Conservation (phyloP, 306 rosid species). For the Castanea crenata region DNA sequence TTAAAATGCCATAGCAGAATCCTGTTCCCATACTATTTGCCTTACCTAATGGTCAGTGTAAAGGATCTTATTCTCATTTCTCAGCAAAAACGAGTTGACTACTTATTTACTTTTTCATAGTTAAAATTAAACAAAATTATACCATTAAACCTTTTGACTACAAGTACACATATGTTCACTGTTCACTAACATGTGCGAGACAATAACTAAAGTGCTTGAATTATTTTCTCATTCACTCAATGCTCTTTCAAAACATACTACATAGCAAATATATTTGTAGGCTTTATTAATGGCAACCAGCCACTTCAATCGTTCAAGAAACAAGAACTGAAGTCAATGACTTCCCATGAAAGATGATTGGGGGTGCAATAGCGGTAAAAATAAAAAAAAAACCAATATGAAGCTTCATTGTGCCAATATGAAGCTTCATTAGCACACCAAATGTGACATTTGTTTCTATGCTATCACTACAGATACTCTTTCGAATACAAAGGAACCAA, state of each 20-base stretch:
- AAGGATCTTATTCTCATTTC: background rate
- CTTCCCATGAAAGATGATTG: slow-evolving; percentile 84
- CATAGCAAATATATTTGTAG: slow-evolving; percentile 2
- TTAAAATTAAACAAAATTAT: background rate
- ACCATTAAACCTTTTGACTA: background rate
- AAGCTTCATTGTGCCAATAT: slow-evolving; percentile 45
- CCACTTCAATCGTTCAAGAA: slow-evolving; percentile 1
- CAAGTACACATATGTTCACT: background rate
- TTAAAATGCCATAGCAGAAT: background rate
- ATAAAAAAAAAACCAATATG: slow-evolving; percentile 74
- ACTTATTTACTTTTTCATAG: background rate
- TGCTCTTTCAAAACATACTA: slow-evolving; percentile 3
- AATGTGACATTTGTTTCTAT: background rate
- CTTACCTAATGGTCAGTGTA: background rate
- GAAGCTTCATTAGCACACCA: slow-evolving; percentile 13
- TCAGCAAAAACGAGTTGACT: background rate
- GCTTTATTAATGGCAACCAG: slow-evolving; percentile 7
- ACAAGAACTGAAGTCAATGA: slow-evolving; percentile 80
- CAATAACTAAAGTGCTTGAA: background rate
- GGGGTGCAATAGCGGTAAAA: slow-evolving; percentile 92
- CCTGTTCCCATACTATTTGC: background rate
- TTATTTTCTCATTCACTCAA: background rate
- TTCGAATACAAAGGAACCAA: background rate
- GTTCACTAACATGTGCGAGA: background rate
- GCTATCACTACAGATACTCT: background rate